Base-by-base conservation (phyloP, 2,329 filamentous ascomycete species). In the Cryphonectria japonica region DNA sequence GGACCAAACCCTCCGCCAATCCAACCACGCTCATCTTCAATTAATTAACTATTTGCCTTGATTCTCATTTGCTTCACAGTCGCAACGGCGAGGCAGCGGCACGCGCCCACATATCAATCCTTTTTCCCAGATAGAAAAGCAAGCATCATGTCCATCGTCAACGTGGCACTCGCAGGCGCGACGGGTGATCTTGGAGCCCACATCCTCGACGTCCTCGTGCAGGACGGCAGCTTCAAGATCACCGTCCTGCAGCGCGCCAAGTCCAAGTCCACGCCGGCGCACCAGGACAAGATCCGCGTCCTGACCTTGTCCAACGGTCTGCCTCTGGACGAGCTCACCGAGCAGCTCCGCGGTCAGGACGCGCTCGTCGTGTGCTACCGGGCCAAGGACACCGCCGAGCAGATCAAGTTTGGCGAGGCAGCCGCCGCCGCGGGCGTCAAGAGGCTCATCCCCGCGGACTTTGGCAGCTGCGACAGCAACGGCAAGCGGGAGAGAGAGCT, bases 381-480 rank as follows among this genome's bases (percentile, higher is more conserved):
- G 13, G 76, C 80, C 26, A 70, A 73, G 46, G 71, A 78, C 69
- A 72, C 76, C 6, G 71, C 72, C 3, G 75, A 77, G 67, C 81
- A 83, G 72, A 71, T 82, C 60, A 77, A 76, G 50, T 77, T 82
- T 63, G 80, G 78, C 41, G 76, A 80, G 57, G 82, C 81, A 9
- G 81, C 81, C 1, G 78, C 76, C 8, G 78, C 78, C 0, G 79
- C 78, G 0, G 79, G 78, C 26, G 81, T 83, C 13, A 74, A 73
- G 73, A 79, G 81, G 63, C 77, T 82, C 68, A 79, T 83, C 71
- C 81, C 81, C 34, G 80, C 82, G 70, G 81, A 83, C 76, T 83
- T 79, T 70, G 82, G 82, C 67, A 82, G 80, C 76, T 80, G 79
- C 60, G 81, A 83, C 73, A 78, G 80, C 57, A 77, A 76, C 68